Evolutionary conservation across 495 filamentous ascomycete genomes (phyloP), one percentile per base, ranked within the genome.

Genomic region (Parathielavia appendiculata): DNA sequence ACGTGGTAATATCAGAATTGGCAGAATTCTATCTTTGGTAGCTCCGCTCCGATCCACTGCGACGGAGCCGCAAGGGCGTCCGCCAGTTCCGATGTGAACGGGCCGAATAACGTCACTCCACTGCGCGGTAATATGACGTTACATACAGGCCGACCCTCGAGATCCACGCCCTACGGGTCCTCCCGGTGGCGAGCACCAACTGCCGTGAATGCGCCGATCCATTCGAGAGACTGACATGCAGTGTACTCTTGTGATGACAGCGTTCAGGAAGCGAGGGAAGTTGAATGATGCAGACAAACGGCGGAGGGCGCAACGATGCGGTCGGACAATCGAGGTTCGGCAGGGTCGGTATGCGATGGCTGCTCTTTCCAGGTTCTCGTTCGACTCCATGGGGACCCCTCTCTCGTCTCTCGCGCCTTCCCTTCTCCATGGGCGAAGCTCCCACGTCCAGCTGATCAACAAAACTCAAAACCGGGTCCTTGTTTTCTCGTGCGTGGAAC

Each of bases 41-140:
- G 26, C n/a, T 61, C 47, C 46, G 32, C 14, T 19, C 1, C 34
- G 53, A 22, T n/a, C 59, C 59, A 53, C 59, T 3, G 47, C 23
- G 39, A 51, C 46, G 23, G 46, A 57, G 53, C 47, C 54, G 53
- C 53, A 56, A 50, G 12, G 23, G 41, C 22, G 53, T 56, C 59
- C 59, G 54, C 52, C 20, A 61, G 46, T 46, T 56, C 59, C 51
- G 44, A 32, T 51, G 41, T 39, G 48, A 49, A 56, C 59, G 59
- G 54, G 51, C 53, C 53, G 53, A 54, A 59, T 43, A 61, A 61
- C 53, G 53, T 51, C 59, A 57, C 54, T 54, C 54, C 40, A 45
- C 59, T 1, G 23, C 26, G 5, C 30, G 6, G 40, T 39, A 16
- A 5, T 34, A 61, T 61, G 59, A 61, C 59, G 59, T 47, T 40